Percentiles rank a stretch among this genome's conserved stretches.
Conservation (phyloP, 2,329 filamentous ascomycete species). For the Pseudopithomyces maydicus region DNA sequence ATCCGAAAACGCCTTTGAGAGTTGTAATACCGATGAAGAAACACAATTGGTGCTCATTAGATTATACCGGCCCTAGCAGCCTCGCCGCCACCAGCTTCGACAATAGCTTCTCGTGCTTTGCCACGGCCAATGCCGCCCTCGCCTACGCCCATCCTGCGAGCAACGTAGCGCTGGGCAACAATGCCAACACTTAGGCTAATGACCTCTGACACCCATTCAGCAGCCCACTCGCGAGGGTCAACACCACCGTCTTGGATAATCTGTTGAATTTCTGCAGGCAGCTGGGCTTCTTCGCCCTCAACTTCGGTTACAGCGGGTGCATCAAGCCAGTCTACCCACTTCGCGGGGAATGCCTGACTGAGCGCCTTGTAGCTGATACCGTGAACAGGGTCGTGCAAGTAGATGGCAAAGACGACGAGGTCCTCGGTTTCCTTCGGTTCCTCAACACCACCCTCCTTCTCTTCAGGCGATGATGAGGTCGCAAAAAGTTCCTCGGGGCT, state of each 20-base stretch:
- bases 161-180: slow-evolving; percentile 93
- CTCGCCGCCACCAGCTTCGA: slow-evolving; percentile 65
- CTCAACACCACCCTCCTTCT: slow-evolving; percentile 58
- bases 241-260: slow-evolving; percentile 78
- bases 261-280: slow-evolving; percentile 84
- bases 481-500: slow-evolving; percentile 70
- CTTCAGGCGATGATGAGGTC: slow-evolving; percentile 59
- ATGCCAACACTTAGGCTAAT: slow-evolving; percentile 79
- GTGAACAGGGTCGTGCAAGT: slow-evolving; percentile 86
- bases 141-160: slow-evolving; percentile 92
- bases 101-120: slow-evolving; percentile 58
- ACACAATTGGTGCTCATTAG: slow-evolving; percentile 14
- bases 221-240: slow-evolving; percentile 94
- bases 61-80: slow-evolving; percentile 60
- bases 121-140: slow-evolving; percentile 71
- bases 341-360: slow-evolving; percentile 80
- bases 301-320: slow-evolving; percentile 47
- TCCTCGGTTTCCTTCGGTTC: slow-evolving; percentile 65
- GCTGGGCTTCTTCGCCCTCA: slow-evolving; percentile 54
- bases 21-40: slow-evolving; percentile 3
- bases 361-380: slow-evolving; percentile 83
- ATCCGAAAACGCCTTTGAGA: slow-evolving; percentile 6
- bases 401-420: slow-evolving; percentile 74
- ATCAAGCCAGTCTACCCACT: slow-evolving; percentile 93
- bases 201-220: slow-evolving; percentile 94